Evolutionary conservation across 2,329 filamentous ascomycete genomes (phyloP).

Genomic region (Aspergillus sp.): DNA sequence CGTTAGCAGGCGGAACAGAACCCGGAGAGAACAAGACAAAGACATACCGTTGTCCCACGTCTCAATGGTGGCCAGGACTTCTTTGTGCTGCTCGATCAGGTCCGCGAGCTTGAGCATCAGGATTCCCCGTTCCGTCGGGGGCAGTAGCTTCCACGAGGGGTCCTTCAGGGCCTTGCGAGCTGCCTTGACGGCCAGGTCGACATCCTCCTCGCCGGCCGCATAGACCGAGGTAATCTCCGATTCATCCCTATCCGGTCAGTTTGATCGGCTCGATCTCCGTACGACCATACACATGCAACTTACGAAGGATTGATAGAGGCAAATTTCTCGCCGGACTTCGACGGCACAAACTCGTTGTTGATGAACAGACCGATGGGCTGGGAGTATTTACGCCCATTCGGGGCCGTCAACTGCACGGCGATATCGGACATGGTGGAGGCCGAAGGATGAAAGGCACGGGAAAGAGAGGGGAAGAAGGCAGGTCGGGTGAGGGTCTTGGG

Average conservation of each 20-base stretch:
- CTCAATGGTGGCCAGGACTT: conserved; percentile 66
- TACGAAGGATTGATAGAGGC: conserved; percentile 66
- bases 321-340: conserved; percentile 64
- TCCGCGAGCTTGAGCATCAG: conserved; percentile 71
- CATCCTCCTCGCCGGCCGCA: conserved; percentile 48
- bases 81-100: conserved; percentile 64
- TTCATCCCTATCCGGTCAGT: conserved; percentile 54
- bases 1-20: conserved; percentile 3
- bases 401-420: conserved; percentile 63
- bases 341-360: conserved; percentile 75
- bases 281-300: conserved; percentile 11
- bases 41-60: conserved; percentile 72
- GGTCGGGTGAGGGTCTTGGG: background rate
- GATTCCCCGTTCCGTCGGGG: conserved; percentile 59
- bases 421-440: conserved; percentile 37
- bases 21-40: background rate
- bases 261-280: background rate
- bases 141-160: conserved; percentile 34
- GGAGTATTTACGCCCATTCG: conserved; percentile 70
- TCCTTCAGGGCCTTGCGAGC: conserved; percentile 36
- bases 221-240: conserved; percentile 69
- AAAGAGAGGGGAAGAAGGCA: conserved; percentile 10
- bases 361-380: conserved; percentile 80
- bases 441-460: conserved; percentile 25
- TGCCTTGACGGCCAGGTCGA: conserved; percentile 33